Evolutionary conservation across 805 yeast species (phyloP), one percentile per base, ranked within the genome.

Genomic region (Priceomyces fermenticarens): DNA sequence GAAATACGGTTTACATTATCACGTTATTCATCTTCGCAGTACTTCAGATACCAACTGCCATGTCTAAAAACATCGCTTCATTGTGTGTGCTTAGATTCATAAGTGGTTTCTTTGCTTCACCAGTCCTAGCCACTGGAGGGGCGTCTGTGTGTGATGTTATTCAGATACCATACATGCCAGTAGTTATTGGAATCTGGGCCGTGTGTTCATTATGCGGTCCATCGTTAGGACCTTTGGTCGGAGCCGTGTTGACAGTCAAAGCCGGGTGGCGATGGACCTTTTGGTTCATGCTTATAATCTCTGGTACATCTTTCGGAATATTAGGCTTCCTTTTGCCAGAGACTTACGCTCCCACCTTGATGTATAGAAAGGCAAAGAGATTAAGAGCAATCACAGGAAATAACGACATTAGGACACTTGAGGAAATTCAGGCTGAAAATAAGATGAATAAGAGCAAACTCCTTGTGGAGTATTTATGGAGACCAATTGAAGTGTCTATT

Each of bases 71-170:
- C 48, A 65, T 77, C 37, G 78, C 74, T 4, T 72, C 74, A 0
- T 54, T 77, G 42, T 60, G 71, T 30, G 68, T 75, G 0, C 54
- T 78, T 32, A 65, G 83, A 30, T 71, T 78, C 44, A 44, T 78
- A 9, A 63, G 71, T 11, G 83, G 84, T 3, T 46, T 78, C 14
- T 67, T 75, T 38, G 72, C 78, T 9, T 70, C 80, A 2, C 80
- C 83, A 3, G 64, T 75, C 4, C 46, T 77, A 39, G 70, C 79
- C 1, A 73, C 77, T 10, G 81, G 79, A 29, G 81, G 77, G 37
- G 83, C 78, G 5, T 62, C 75, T 3, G 49, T 76, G 27, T 69
- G 72, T 13, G 83, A 78, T 26, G 52, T 77, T 35, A 54, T 73
- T 26, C 30, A 55, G 3, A 55, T 63, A n/a, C 65, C 75, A 1